Percentiles rank a stretch among this genome's conserved stretches.
Evolutionary conservation across 495 filamentous ascomycete genomes (phyloP).

Genomic region (Xylaria acuta): DNA sequence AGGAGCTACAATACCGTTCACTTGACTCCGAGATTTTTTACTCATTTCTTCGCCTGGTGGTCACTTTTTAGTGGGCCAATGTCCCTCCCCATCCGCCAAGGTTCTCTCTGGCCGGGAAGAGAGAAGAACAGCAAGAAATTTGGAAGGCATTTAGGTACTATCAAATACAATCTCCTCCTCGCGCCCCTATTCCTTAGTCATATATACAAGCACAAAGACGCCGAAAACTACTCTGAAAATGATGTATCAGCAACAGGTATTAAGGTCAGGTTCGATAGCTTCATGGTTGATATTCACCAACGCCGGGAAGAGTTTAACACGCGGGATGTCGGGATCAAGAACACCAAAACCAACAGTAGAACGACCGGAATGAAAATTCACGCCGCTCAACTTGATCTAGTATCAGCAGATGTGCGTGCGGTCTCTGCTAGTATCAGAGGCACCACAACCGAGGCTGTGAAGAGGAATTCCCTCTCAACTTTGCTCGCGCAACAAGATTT

Average conservation of each 20-base stretch:
- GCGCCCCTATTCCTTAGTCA: conserved; percentile 94
- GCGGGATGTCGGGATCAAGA: conserved; percentile 69
- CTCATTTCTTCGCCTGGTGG: conserved; percentile 99
- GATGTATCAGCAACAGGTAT: conserved; percentile 89
- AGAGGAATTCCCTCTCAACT: conserved; percentile 61
- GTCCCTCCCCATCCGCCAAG: conserved; percentile 93
- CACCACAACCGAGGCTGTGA: conserved; percentile 74
- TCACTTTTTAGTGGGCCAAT: conserved; percentile 92
- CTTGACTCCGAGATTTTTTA: conserved; percentile 92
- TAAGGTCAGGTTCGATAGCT: conserved; percentile 91
- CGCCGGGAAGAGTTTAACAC: conserved; percentile 89
- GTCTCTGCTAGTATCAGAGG: conserved; percentile 88
- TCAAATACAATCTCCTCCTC: conserved; percentile 94
- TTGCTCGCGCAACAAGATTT: conserved; percentile 55
- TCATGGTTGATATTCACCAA: conserved; percentile 96
- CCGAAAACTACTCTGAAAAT: conserved; percentile 80
- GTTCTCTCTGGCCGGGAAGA: conserved; percentile 83
- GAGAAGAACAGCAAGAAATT: conserved; percentile 99
- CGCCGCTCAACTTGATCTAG: conserved; percentile 87
- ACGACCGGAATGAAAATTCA: conserved; percentile 96
- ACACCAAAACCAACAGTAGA: conserved; percentile 62
- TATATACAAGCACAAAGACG: conserved; percentile 98
- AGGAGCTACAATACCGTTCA: conserved; percentile 95
- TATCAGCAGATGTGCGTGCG: conserved; percentile 90
- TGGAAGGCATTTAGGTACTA: conserved; percentile 91